A percentile compares a stretch with the other conserved stretches of the same genome.
Conservation (phyloP, 768 basidiomycete genomes). For the Lentinula detonsa region DNA sequence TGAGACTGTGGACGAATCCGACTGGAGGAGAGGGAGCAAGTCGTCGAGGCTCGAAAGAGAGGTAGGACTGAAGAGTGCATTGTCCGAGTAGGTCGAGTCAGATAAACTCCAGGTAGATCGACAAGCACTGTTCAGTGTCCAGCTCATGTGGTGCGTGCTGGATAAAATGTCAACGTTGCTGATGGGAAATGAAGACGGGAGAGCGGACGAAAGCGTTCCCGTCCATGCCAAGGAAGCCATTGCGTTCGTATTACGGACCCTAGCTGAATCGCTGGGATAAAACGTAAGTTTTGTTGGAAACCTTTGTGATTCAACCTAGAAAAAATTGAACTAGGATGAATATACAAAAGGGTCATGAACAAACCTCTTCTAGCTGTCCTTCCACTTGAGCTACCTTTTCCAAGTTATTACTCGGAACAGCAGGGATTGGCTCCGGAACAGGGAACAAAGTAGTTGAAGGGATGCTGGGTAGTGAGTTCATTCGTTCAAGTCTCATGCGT, state of each 20-base stretch:
- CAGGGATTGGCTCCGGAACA: neutral
- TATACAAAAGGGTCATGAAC: neutral
- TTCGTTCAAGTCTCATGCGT: neutral
- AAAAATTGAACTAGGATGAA: neutral
- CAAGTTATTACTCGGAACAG: neutral
- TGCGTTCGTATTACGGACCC: conserved; percentile 14
- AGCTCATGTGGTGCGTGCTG: neutral
- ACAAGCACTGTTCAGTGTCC: neutral
- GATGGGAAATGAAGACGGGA: neutral
- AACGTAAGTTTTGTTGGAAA: neutral
- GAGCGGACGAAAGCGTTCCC: conserved; percentile 11
- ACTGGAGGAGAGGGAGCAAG: neutral
- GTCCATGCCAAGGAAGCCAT: conserved; percentile 28
- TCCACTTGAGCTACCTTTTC: neutral
- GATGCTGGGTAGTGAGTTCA: neutral
- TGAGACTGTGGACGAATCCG: neutral
- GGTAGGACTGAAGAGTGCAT: neutral
- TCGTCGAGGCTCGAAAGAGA: neutral
- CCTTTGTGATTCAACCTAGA: neutral
- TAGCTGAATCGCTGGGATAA: neutral
- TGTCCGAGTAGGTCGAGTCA: neutral
- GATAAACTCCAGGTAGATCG: conserved; percentile 1
- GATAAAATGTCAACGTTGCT: neutral
- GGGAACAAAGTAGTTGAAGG: neutral
- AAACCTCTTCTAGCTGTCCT: neutral